Conservation (phyloP, 495 filamentous ascomycete genomes). For the Cudoniella acicularis region DNA sequence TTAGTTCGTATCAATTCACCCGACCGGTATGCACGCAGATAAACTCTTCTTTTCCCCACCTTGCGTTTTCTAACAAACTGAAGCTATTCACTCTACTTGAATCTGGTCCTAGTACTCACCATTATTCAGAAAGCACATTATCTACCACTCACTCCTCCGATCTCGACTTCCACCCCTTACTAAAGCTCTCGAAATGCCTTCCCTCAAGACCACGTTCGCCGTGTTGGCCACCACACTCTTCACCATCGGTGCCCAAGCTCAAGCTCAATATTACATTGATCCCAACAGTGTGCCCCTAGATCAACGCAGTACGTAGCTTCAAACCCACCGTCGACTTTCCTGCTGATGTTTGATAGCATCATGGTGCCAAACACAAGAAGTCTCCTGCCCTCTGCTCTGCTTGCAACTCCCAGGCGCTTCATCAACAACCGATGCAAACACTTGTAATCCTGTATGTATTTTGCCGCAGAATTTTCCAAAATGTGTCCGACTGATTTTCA, state of each 20-base stretch:
- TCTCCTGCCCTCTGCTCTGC: constrained; percentile 75
- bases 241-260: constrained; percentile 34
- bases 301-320: constrained; percentile 40
- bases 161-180: not conserved
- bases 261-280: constrained; percentile 48
- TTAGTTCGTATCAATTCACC: not conserved
- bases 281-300: constrained; percentile 50
- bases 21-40: not conserved
- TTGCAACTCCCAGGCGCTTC: constrained; percentile 56
- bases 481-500: constrained; percentile 13
- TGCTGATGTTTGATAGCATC: constrained; percentile 10
- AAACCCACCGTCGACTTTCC: not conserved
- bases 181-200: constrained; percentile 36
- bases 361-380: constrained; percentile 68
- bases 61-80: not conserved
- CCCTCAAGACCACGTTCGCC: constrained; percentile 39
- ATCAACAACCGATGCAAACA: constrained; percentile 52
- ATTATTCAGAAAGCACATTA: not conserved
- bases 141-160: not conserved
- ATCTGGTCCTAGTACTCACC: not conserved
- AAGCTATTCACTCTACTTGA: not conserved
- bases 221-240: constrained; percentile 41
- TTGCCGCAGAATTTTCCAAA: not conserved
- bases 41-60: not conserved
- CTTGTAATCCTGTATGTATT: constrained; percentile 65